These are phyloP conservation scores for Melampsora larici-populina DNA, from an alignment of 1,284 basidiomycete species.

Conservation along the genomic window DNA sequence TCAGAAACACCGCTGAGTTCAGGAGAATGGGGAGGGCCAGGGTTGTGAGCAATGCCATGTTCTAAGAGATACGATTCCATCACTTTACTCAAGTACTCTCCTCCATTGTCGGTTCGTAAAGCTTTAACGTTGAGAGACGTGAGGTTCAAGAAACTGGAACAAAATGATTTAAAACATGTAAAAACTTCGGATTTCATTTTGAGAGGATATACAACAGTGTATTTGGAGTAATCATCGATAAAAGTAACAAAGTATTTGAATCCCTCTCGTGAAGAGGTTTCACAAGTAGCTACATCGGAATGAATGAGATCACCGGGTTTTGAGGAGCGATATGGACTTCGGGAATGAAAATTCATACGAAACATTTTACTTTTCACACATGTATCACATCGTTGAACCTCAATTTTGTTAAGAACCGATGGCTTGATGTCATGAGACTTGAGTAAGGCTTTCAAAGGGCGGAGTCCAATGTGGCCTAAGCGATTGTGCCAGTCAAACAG, in stretches of 20 bases:
- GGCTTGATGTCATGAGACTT: neutral
- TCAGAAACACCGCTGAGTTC: too few species aligned
- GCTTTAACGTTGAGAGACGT: slow-evolving; percentile 51
- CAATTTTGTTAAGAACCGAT: slow-evolving; percentile 1
- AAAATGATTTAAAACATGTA: slow-evolving; percentile 52
- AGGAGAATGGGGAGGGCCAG: slow-evolving; percentile 55
- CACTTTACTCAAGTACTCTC: slow-evolving; percentile 49
- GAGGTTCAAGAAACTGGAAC: slow-evolving; percentile 49
- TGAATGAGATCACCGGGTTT: slow-evolving; percentile 1
- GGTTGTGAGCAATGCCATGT: slow-evolving; percentile 51
- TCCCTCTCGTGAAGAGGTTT: neutral
- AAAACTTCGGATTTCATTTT: neutral
- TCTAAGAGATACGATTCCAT: slow-evolving; percentile 50
- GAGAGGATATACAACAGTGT: too few species aligned
- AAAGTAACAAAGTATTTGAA: too few species aligned
- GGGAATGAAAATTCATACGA: neutral
- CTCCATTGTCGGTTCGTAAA: slow-evolving; percentile 53
- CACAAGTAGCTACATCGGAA: slow-evolving; percentile 2
- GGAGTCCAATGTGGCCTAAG: slow-evolving; percentile 9
- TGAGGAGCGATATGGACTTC: neutral
- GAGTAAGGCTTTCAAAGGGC: neutral
- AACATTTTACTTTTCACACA: slow-evolving; percentile 11
- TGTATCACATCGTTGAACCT: neutral
- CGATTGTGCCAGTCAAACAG: neutral
- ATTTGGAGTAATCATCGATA: too few species aligned